These are phyloP conservation scores for Aspergillus diversus DNA, from an alignment of 495 filamentous ascomycete genomes.

Conservation along the genomic window DNA sequence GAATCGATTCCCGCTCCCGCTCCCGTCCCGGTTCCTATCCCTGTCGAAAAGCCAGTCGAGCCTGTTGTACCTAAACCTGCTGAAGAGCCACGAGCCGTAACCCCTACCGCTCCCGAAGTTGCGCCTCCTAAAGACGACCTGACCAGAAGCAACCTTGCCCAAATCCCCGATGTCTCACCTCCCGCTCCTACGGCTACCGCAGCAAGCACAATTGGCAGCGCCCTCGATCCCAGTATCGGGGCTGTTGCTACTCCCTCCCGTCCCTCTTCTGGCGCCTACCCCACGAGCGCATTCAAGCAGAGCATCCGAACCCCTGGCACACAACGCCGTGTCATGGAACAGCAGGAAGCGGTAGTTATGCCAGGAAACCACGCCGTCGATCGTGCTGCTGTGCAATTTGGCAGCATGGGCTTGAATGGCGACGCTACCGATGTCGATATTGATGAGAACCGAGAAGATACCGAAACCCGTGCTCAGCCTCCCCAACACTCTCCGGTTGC, in stretches of 20 bases:
- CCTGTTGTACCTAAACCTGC: conserved; percentile 28
- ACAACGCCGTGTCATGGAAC: conserved; percentile 83
- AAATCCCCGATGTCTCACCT: conserved; percentile 77
- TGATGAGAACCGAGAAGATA: conserved; percentile 91
- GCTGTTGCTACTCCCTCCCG: conserved; percentile 62
- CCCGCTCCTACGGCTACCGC: conserved; percentile 78
- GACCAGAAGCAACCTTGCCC: conserved; percentile 89
- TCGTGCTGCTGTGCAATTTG: conserved; percentile 93
- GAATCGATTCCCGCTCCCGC: conserved; percentile 21
- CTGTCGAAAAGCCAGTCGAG: conserved; percentile 33
- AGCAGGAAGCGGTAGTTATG: conserved; percentile 98
- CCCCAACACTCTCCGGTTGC: conserved; percentile 91
- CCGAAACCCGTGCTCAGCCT: conserved; percentile 92
- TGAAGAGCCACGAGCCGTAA: conserved; percentile 35
- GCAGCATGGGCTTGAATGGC: conserved; percentile 89
- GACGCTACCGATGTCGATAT: conserved; percentile 74
- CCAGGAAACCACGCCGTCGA: conserved; percentile 97
- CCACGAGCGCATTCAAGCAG: conserved; percentile 76
- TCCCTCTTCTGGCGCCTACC: conserved; percentile 67
- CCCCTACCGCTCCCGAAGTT: conserved; percentile 58
- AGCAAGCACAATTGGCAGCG: conserved; percentile 88
- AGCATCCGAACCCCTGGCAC: conserved; percentile 73
- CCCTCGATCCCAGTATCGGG: conserved; percentile 64
- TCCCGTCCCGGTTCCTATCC: conserved; percentile 32
- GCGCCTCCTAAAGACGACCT: conserved; percentile 79